Evolutionary conservation across 768 basidiomycete genomes (phyloP).

Genomic region (Trametes punicea): DNA sequence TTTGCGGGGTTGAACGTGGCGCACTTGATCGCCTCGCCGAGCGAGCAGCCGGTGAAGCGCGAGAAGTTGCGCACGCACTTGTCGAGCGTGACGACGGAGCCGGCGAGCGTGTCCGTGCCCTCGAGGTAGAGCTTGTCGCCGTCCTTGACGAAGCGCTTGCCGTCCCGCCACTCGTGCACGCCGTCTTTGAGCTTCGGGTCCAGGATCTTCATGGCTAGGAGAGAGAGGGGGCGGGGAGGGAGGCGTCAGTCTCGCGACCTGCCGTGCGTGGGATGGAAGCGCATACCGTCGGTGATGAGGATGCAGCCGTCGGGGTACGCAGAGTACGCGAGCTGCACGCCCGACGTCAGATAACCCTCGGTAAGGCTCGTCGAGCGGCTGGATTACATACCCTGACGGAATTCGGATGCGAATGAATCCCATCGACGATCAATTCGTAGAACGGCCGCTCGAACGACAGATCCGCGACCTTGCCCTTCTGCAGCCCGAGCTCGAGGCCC

Average conservation of each 20-base stretch:
- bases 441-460: conserved; percentile 63
- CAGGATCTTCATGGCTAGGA: conserved; percentile 75
- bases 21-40: conserved; percentile 82
- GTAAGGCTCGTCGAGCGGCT: neutral
- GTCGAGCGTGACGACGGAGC: conserved; percentile 81
- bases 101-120: conserved; percentile 85
- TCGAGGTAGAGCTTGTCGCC: conserved; percentile 79
- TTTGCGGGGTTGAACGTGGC: conserved; percentile 85
- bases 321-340: conserved; percentile 69
- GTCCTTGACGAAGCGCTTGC: conserved; percentile 74
- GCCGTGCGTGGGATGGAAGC: neutral
- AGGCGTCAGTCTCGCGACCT: neutral
- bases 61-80: conserved; percentile 85
- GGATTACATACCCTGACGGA: conserved; percentile 66
- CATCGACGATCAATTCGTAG: conserved; percentile 89
- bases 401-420: conserved; percentile 88
- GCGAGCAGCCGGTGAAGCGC: conserved; percentile 76
- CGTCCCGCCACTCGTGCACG: conserved; percentile 84
- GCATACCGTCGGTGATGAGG: conserved; percentile 82
- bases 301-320: conserved; percentile 83
- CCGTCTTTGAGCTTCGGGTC: conserved; percentile 85
- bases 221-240: neutral
- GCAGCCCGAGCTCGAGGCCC: conserved; percentile 33
- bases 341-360: neutral
- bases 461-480: conserved; percentile 48